Base-by-base conservation (phyloP, 225 moss, liverwort and hornwort species). In the Anthoceros angustus region DNA sequence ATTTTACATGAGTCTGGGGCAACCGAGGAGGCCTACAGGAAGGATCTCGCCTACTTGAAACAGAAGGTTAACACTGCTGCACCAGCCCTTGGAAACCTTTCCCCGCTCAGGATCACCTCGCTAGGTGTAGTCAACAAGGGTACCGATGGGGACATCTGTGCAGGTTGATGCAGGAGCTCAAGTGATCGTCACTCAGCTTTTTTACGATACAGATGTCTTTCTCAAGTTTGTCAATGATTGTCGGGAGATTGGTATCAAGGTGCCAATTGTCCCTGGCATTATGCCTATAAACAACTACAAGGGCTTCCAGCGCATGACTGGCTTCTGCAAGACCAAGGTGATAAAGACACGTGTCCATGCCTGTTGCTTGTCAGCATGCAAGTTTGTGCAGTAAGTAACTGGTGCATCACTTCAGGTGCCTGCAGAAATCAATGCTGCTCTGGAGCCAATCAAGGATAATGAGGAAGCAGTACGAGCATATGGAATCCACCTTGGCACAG, bases 241-340 rank as follows among this genome's bases (percentile, higher is more conserved):
- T 73, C 91, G 81, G 61, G 77, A 91, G 68, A 91, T 98, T 74
- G 95, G 95, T 42, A 98, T 98, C 66, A 86, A 76, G 32, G 76
- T 75, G 10, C 95, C 95, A 40, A 79, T 98, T 43, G 86, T 98
- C 43, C 95, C 91, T 64, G 95, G 95, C 10, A 88, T 98, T 12
- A 98, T 98, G 95, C 91, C 95, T 62, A 91, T 98, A 69, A 88
- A 87, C 42, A 98, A 86, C 75, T 98, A 91, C 67, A 85, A 83
- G 72, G 95, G 95, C 21, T 98, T 98, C 71, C 77, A 86, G 76
- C 86, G 91, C 12, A 98, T 98, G 95, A 98, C 95, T 40, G 72
- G 77, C 40, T 81, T 98, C 78, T 98, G 95, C 73, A 98, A 98
- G 71, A 98, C 91, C 25, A 98, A 88, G 91, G 87, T 91, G 24